phyloP scores from a whole-genome alignment of 1,284 basidiomycete species.

The Pseudomicrostroma phylloplanum region DNA sequence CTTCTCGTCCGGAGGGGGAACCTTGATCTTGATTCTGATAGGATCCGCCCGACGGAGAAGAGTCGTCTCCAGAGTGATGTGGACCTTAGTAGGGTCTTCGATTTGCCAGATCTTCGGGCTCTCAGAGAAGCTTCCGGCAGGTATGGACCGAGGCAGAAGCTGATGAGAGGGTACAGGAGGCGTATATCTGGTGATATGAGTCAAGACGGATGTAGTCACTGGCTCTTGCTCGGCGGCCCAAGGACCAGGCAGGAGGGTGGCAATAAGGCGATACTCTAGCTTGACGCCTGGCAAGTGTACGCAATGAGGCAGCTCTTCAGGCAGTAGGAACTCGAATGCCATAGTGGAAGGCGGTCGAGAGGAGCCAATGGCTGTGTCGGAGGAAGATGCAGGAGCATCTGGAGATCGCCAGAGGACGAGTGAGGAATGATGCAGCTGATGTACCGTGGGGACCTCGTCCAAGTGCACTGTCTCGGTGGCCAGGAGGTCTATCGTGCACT shows the following conservation, averaged over 20 bases:
- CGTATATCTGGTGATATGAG: conserved; percentile 43
- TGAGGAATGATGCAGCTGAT: conserved; percentile 31
- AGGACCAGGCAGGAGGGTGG: conserved; percentile 23
- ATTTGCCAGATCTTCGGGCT: conserved; percentile 31
- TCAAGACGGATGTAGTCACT: conserved; percentile 21
- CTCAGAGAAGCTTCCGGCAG: conserved; percentile 15
- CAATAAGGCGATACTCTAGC: conserved; percentile 34
- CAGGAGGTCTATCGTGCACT: conserved; percentile 8
- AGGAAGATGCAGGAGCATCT: conserved; percentile 9
- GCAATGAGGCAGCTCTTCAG: conserved; percentile 45
- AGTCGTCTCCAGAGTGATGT: conserved; percentile 37
- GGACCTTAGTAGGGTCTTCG: conserved; percentile 24
- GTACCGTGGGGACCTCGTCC: background rate
- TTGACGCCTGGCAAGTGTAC: conserved; percentile 36
- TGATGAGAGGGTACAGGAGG: conserved; percentile 25
- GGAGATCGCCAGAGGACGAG: conserved; percentile 31
- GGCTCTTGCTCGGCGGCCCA: conserved; percentile 15
- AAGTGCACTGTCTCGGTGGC: conserved; percentile 8
- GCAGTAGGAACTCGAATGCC: conserved; percentile 43
- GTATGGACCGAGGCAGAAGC: background rate
- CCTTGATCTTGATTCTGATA: conserved; percentile 37
- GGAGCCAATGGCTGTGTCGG: conserved; percentile 2
- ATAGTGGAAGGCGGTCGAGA: conserved; percentile 26
- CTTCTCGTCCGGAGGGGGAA: conserved; percentile 33
- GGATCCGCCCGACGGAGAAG: conserved; percentile 46